Evolutionary conservation across 441 rosid genomes (phyloP).

Genomic region (Omphalea diandra): DNA sequence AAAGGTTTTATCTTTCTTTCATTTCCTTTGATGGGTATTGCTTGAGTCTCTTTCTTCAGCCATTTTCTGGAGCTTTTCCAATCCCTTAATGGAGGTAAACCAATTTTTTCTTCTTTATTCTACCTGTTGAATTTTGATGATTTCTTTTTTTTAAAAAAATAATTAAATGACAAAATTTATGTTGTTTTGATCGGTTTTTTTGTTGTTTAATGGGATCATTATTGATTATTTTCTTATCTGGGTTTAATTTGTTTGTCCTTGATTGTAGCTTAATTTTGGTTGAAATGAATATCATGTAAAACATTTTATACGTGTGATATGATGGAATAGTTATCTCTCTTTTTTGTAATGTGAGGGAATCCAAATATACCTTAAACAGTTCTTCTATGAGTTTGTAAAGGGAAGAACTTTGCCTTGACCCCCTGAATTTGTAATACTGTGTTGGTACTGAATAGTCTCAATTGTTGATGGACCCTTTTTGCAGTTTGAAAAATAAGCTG

Average conservation of each 20-base stretch:
- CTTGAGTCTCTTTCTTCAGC: conserved; percentile 26
- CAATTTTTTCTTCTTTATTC: background rate
- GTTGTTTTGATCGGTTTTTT: background rate
- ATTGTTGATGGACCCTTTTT: conserved; percentile 2
- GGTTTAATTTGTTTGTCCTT: conserved; percentile 19
- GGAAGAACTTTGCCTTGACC: background rate
- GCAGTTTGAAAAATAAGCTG: background rate
- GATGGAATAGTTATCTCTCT: background rate
- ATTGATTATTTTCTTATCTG: conserved; percentile 20
- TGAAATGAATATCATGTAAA: too few species aligned
- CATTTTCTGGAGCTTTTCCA: conserved; percentile 33
- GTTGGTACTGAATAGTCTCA: too few species aligned
- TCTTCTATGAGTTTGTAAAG: background rate
- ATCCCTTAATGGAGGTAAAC: conserved; percentile 39
- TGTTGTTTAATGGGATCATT: conserved; percentile 15
- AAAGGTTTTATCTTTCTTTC: conserved; percentile 14
- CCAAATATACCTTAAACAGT: too few species aligned
- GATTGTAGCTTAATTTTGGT: background rate
- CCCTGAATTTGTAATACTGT: conserved; percentile 1
- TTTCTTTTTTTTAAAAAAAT: too few species aligned
- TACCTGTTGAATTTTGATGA: too few species aligned
- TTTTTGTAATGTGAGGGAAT: background rate
- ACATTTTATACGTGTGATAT: background rate
- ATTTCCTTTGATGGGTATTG: conserved; percentile 28
- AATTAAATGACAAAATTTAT: background rate